A percentile compares a stretch with the other conserved stretches of the same genome.
Evolutionary conservation across 2,329 filamentous ascomycete species (phyloP).

Genomic region (Venturia nashicola): DNA sequence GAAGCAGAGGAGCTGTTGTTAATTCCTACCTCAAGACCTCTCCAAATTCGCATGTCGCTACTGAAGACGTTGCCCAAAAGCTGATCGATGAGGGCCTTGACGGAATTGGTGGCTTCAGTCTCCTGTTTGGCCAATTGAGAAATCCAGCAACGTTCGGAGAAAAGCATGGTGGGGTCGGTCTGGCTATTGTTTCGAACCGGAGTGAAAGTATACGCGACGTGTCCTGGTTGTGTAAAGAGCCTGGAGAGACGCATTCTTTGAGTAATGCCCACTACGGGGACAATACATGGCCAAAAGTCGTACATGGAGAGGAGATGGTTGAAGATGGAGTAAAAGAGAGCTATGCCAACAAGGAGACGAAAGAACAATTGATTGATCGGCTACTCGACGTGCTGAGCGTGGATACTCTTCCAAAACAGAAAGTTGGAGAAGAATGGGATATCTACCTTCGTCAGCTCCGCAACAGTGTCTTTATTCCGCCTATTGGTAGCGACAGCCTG

Average conservation of each 20-base stretch:
- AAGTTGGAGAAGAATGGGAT: constrained; percentile 38
- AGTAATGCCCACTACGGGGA: constrained; percentile 51
- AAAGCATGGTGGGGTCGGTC: constrained; percentile 18
- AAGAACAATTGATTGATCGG: constrained; percentile 38
- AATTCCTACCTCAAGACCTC: constrained; percentile 44
- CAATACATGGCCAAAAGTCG: constrained; percentile 48
- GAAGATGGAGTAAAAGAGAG: constrained; percentile 36
- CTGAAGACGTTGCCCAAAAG: constrained; percentile 39
- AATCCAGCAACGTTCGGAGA: constrained; percentile 12
- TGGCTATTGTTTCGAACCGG: constrained; percentile 52
- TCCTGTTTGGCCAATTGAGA: constrained; percentile 45
- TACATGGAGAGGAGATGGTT: constrained; percentile 43
- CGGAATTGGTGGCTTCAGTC: constrained; percentile 50
- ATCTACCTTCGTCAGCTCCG: constrained; percentile 43
- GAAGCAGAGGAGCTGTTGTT: constrained; percentile 47
- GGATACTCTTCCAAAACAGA: constrained; percentile 42
- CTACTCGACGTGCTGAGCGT: constrained; percentile 40
- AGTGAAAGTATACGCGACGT: constrained; percentile 39
- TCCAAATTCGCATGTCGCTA: constrained; percentile 25
- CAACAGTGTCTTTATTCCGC: constrained; percentile 49
- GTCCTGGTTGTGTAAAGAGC: constrained; percentile 35
- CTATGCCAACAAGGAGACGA: constrained; percentile 27
- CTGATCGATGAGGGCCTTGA: constrained; percentile 43
- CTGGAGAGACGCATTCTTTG: constrained; percentile 43
- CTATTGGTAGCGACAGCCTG: constrained; percentile 37